These are phyloP conservation scores for Fusarium acutatum DNA, from an alignment of 2,329 filamentous ascomycete genomes.

Conservation along the genomic window DNA sequence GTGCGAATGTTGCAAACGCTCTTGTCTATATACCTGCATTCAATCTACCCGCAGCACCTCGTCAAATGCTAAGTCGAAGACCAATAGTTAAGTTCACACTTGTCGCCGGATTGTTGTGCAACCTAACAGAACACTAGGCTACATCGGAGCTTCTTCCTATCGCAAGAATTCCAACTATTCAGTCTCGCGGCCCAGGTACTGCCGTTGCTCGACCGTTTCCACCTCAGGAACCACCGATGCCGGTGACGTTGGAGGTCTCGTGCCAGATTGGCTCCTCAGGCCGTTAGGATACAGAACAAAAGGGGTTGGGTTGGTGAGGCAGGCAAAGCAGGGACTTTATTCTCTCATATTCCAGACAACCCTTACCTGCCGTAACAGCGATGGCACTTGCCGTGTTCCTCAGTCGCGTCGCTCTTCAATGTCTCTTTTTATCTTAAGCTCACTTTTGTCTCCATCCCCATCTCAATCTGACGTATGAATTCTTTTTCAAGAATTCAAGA, in stretches of 20 bases:
- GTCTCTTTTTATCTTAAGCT: too few species aligned
- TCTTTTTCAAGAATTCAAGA: too few species aligned
- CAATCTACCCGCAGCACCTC: background rate
- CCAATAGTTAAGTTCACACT: slow-evolving; percentile 1
- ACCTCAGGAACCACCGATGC: background rate
- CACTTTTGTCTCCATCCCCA: too few species aligned
- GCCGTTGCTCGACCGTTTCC: background rate
- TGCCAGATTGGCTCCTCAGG: background rate
- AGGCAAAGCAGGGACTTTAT: too few species aligned
- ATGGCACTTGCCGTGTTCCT: too few species aligned
- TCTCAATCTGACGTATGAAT: too few species aligned
- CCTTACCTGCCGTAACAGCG: too few species aligned
- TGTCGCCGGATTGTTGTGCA: background rate
- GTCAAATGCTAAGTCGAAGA: background rate
- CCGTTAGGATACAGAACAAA: background rate
- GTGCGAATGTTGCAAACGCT: background rate
- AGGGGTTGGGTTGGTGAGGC: background rate
- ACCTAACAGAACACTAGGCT: background rate
- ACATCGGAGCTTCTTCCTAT: background rate
- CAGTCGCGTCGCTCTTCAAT: too few species aligned
- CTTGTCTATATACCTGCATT: background rate
- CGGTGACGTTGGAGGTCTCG: background rate
- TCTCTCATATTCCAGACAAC: too few species aligned
- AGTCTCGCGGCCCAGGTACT: background rate
- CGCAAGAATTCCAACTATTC: background rate